Conservation (phyloP, 2,329 filamentous ascomycete genomes). For the Stachybotrys echinatus region DNA sequence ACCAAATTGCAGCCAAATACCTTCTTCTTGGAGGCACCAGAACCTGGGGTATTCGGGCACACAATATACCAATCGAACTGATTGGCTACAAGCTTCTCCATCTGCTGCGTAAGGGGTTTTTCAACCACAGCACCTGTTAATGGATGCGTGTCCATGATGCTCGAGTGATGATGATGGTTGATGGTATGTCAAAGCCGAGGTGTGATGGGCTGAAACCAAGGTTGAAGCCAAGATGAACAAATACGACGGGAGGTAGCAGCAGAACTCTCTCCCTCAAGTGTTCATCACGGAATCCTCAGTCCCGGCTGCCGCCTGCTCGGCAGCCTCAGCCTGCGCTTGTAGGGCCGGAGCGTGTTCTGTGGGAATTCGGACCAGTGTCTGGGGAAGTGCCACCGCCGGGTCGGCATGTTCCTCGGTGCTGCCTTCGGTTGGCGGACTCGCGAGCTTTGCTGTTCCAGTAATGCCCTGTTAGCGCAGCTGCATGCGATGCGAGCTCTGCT, state of each 20-base stretch:
- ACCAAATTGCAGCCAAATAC: constrained; percentile 51
- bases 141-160: constrained; percentile 10
- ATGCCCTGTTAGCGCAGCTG: neutral
- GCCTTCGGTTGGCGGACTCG: constrained; percentile 47
- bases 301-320: constrained; percentile 30
- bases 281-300: neutral
- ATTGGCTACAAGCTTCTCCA: constrained; percentile 39
- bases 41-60: constrained; percentile 23
- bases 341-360: constrained; percentile 68
- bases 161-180: neutral
- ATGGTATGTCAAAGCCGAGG: neutral
- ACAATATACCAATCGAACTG: constrained; percentile 46
- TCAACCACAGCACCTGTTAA: constrained; percentile 17
- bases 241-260: neutral
- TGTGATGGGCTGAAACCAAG: too few species aligned
- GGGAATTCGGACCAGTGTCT: constrained; percentile 79
- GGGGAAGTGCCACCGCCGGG: constrained; percentile 56
- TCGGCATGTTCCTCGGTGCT: constrained; percentile 29
- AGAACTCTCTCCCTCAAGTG: neutral
- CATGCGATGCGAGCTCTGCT: neutral
- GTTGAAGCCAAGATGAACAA: too few species aligned
- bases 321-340: constrained; percentile 54
- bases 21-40: constrained; percentile 18
- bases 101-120: constrained; percentile 22
- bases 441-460: constrained; percentile 56